A percentile compares a stretch with the other conserved stretches of the same genome.
Evolutionary conservation across 2,329 filamentous ascomycete genomes (phyloP).

Genomic region (Lachnellula arida): DNA sequence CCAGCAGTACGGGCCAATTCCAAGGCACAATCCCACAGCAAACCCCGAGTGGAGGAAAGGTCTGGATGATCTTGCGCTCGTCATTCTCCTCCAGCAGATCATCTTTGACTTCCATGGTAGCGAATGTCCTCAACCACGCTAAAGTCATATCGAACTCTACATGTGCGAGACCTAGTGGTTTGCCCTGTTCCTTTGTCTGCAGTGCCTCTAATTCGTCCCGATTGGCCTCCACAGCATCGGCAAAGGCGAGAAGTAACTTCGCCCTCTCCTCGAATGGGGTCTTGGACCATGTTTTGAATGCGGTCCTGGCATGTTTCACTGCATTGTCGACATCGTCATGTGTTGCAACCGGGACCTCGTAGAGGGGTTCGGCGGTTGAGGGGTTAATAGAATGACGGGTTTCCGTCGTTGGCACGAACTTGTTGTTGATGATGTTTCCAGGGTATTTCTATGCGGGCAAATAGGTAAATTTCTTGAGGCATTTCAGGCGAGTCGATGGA

Average conservation of each 20-base stretch:
- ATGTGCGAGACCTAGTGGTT: slow-evolving; percentile 35
- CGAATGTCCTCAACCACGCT: slow-evolving; percentile 1
- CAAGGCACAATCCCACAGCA: slow-evolving; percentile 53
- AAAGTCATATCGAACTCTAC: slow-evolving; percentile 12
- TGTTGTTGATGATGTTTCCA: slow-evolving; percentile 12
- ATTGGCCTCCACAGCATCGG: slow-evolving; percentile 18
- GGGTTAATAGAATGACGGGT: slow-evolving; percentile 13
- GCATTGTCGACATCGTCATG: slow-evolving; percentile 41
- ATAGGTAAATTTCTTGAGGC: too few species aligned
- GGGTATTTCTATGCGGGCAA: background rate
- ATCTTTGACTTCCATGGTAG: slow-evolving; percentile 6
- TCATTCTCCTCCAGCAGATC: slow-evolving; percentile 4
- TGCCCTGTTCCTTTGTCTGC: slow-evolving; percentile 45
- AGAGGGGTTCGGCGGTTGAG: slow-evolving; percentile 7
- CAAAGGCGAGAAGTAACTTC: slow-evolving; percentile 18
- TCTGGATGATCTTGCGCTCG: background rate
- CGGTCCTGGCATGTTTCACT: slow-evolving; percentile 41
- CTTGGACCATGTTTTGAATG: slow-evolving; percentile 43
- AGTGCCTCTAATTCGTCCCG: slow-evolving; percentile 40
- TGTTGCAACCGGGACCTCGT: slow-evolving; percentile 37
- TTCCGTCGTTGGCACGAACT: background rate
- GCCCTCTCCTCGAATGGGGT: slow-evolving; percentile 40
- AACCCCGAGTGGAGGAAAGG: slow-evolving; percentile 40
- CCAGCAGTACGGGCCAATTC: slow-evolving; percentile 50
- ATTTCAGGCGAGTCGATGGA: too few species aligned